Evolutionary conservation across 176 grass and related monocot species (phyloP).

Genomic region (Poa pratensis): DNA sequence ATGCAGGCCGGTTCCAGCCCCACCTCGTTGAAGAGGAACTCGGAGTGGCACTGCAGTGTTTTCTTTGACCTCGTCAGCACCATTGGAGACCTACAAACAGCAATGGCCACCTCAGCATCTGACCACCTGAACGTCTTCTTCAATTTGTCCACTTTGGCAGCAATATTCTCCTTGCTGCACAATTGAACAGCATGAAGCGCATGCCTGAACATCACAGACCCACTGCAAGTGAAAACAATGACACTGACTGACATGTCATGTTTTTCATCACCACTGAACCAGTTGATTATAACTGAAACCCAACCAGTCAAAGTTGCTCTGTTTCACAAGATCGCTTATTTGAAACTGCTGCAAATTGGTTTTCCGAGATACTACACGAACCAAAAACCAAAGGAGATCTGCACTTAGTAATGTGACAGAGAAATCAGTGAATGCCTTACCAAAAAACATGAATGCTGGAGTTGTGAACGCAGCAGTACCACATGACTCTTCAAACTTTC

Average conservation of each 20-base stretch:
- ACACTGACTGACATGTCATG: background rate
- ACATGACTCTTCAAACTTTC: background rate
- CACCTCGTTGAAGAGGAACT: too few species aligned
- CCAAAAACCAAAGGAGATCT: background rate
- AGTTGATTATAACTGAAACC: background rate
- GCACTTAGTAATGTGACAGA: background rate
- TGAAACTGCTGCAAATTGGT: background rate
- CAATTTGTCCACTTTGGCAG: too few species aligned
- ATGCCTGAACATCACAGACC: too few species aligned
- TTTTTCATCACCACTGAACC: background rate
- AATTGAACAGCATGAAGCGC: too few species aligned
- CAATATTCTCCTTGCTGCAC: too few species aligned
- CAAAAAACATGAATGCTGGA: background rate
- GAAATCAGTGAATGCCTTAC: background rate
- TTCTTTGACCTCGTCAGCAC: too few species aligned
- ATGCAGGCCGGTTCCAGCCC: too few species aligned
- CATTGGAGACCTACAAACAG: too few species aligned
- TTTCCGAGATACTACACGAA: background rate
- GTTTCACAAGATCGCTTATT: background rate
- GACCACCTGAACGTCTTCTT: too few species aligned
- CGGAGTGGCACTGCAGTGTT: too few species aligned
- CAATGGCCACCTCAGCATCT: too few species aligned
- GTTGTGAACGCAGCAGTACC: background rate
- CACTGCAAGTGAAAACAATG: background rate
- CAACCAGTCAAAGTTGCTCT: background rate